Percentiles rank a stretch among this genome's conserved stretches.
phyloP scores from a whole-genome alignment of 768 basidiomycete genomes.

The Lactarius vividus region DNA sequence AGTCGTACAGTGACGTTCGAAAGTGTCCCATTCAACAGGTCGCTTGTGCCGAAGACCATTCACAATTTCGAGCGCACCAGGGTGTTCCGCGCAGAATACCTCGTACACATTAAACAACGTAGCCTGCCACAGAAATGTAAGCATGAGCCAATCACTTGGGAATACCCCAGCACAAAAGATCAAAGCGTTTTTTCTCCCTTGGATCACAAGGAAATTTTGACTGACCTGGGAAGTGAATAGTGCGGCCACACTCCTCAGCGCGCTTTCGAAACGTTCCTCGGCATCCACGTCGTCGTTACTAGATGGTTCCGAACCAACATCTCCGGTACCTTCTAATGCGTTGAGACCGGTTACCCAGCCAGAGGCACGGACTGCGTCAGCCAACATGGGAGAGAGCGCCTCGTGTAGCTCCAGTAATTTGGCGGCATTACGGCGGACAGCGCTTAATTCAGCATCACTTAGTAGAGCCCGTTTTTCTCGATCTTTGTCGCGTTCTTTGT shows the following conservation, averaged over 20 bases:
- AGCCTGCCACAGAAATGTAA: slow-evolving; percentile 46
- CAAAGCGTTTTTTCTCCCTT: neutral
- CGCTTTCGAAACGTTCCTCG: slow-evolving; percentile 18
- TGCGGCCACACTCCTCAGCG: slow-evolving; percentile 14
- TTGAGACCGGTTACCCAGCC: slow-evolving; percentile 40
- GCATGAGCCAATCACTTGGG: slow-evolving; percentile 11
- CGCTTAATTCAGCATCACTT: slow-evolving; percentile 53
- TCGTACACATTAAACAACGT: slow-evolving; percentile 77
- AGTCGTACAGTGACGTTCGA: slow-evolving; percentile 72
- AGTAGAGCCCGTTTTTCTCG: slow-evolving; percentile 51
- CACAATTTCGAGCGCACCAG: slow-evolving; percentile 73
- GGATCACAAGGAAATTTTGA: neutral
- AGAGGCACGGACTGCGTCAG: slow-evolving; percentile 46
- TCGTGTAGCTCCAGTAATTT: slow-evolving; percentile 70
- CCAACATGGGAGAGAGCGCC: slow-evolving; percentile 56
- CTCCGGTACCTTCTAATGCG: slow-evolving; percentile 10
- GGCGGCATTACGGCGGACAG: slow-evolving; percentile 63
- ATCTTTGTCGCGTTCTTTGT: slow-evolving; percentile 18
- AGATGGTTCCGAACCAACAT: slow-evolving; percentile 6
- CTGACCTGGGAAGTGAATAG: slow-evolving; percentile 22
- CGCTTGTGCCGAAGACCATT: slow-evolving; percentile 62
- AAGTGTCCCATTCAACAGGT: slow-evolving; percentile 76
- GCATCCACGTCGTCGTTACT: slow-evolving; percentile 8
- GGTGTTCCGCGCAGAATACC: slow-evolving; percentile 83
- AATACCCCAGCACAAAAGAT: neutral